Conservation (phyloP, 2,329 filamentous ascomycete genomes). For the Pleurostoma richardsiae region DNA sequence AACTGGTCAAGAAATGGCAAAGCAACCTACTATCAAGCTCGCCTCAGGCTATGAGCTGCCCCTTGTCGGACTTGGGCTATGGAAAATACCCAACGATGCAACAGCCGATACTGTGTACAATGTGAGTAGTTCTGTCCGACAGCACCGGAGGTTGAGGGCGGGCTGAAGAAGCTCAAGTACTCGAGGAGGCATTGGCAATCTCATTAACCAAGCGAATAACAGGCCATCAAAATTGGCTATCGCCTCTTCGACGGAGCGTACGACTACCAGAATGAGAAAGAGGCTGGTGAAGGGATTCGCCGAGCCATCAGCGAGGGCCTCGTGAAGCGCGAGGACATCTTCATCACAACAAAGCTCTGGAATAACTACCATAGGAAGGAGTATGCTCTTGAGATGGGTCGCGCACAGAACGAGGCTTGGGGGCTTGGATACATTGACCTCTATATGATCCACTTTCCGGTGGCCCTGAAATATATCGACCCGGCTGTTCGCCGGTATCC, state of each 20-base stretch:
- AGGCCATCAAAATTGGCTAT: conserved; percentile 47
- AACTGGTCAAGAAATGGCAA: no score
- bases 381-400: conserved; percentile 56
- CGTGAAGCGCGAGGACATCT: conserved; percentile 59
- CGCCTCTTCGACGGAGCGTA: conserved; percentile 47
- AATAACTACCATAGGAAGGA: conserved; percentile 55
- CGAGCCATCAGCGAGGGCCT: conserved; percentile 51
- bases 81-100: conserved; percentile 29
- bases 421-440: conserved; percentile 64
- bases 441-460: conserved; percentile 62
- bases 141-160: no score
- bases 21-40: conserved; percentile 17
- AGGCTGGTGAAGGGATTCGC: conserved; percentile 60
- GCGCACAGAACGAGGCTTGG: conserved; percentile 57
- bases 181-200: no score
- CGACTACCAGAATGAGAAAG: conserved; percentile 60
- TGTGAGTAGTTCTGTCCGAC: not conserved
- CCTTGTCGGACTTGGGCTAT: conserved; percentile 33
- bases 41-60: conserved; percentile 33
- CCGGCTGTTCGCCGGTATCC: conserved; percentile 31
- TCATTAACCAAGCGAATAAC: no score
- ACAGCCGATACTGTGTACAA: conserved; percentile 54
- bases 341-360: conserved; percentile 65
- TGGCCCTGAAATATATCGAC: conserved; percentile 36
- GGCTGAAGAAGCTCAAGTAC: no score